Conservation (phyloP, 2,329 filamentous ascomycete genomes). For the Colletotrichum eremochloae region DNA sequence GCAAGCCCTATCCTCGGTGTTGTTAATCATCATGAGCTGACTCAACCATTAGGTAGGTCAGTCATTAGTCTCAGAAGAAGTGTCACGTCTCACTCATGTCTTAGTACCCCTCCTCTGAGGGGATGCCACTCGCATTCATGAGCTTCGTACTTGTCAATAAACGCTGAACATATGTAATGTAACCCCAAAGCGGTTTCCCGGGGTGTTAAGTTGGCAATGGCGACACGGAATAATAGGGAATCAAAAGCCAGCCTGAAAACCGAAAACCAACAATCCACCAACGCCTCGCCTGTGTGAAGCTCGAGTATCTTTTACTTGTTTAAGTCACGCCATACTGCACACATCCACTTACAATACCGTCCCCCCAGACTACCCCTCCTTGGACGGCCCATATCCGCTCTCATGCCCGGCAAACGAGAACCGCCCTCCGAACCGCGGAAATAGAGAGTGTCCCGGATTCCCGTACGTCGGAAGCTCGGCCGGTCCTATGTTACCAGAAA, state of each 20-base stretch:
- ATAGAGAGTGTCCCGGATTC: slow-evolving; percentile 50
- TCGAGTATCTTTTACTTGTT: not conserved
- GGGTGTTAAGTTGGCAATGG: not conserved
- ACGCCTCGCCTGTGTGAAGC: slow-evolving; percentile 1
- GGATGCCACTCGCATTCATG: too few species aligned
- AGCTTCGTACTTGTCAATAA: not conserved
- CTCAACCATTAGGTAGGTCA: too few species aligned
- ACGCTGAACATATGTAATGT: not conserved
- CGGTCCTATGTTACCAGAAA: slow-evolving; percentile 35
- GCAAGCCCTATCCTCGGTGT: too few species aligned
- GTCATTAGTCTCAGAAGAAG: too few species aligned
- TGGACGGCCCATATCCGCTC: not conserved
- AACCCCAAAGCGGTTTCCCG: not conserved
- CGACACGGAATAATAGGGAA: not conserved
- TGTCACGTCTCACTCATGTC: too few species aligned
- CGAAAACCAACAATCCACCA: not conserved
- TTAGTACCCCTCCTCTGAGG: not conserved
- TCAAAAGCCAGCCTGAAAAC: not conserved
- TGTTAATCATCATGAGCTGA: too few species aligned
- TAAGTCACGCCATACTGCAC: not conserved
- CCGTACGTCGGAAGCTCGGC: slow-evolving; percentile 54
- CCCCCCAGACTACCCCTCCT: not conserved
- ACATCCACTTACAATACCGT: not conserved
- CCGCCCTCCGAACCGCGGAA: slow-evolving; percentile 51
- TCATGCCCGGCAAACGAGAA: slow-evolving; percentile 49